A percentile compares a stretch with the other conserved stretches of the same genome.
phyloP scores from a whole-genome alignment of 2,329 filamentous ascomycete genomes.

The Ophiostoma tasmaniense region DNA sequence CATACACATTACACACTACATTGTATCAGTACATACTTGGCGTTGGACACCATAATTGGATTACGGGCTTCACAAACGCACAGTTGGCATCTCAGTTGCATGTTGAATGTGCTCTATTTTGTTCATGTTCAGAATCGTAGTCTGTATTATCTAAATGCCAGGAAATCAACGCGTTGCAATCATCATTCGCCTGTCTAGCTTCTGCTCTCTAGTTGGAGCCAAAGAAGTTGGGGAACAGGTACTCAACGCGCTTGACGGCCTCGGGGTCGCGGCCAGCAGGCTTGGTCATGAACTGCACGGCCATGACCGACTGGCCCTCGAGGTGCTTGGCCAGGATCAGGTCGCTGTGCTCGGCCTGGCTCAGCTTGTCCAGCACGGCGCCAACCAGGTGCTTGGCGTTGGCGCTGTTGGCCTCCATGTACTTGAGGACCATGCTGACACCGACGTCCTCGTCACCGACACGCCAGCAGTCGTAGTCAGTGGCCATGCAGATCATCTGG shows the following conservation, averaged over 20 bases:
- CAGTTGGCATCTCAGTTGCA: not conserved
- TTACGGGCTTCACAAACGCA: not conserved
- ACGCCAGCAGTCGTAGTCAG: conserved; percentile 99
- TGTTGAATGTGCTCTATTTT: not conserved
- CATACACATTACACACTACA: not conserved
- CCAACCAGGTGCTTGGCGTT: conserved; percentile 82
- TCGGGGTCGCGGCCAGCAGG: conserved; percentile 63
- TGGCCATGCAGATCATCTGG: conserved; percentile 99
- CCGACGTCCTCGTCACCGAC: conserved; percentile 72
- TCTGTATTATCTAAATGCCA: not conserved
- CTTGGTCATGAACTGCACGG: conserved; percentile 74
- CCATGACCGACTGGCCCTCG: conserved; percentile 66
- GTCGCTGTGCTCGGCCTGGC: conserved; percentile 65
- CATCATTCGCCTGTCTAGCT: not conserved
- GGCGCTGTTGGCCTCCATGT: conserved; percentile 87
- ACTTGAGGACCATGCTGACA: conserved; percentile 92
- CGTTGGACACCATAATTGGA: not conserved
- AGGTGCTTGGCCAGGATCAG: conserved; percentile 74
- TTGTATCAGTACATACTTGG: not conserved
- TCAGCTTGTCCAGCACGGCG: conserved; percentile 78
- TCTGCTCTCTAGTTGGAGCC: not conserved
- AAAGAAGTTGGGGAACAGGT: conserved; percentile 79
- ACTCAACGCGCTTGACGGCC: conserved; percentile 71
- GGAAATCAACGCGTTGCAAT: not conserved
- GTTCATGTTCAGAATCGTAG: not conserved